Evolutionary conservation across 2,329 filamentous ascomycete species (phyloP).

Genomic region (Coniochaeta sp.): DNA sequence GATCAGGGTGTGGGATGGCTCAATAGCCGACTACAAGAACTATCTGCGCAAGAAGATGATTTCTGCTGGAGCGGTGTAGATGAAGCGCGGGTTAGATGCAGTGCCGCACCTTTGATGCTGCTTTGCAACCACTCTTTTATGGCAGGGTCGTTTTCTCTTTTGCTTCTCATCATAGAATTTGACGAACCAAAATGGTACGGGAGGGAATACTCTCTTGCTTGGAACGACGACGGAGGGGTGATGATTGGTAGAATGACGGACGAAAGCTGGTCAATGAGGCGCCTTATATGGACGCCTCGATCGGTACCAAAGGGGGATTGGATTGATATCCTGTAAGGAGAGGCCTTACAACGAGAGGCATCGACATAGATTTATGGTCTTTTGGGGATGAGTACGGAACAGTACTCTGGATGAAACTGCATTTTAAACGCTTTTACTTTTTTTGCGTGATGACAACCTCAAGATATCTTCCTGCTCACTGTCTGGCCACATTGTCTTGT

Average conservation of each 20-base stretch:
- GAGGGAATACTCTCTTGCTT: neutral
- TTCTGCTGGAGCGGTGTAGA: constrained; percentile 74
- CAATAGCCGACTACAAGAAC: constrained; percentile 95
- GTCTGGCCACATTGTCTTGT: neutral
- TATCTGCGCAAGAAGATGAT: constrained; percentile 99
- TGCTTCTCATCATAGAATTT: constrained; percentile 2
- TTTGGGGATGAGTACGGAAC: neutral
- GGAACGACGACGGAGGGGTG: neutral
- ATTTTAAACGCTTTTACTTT: neutral
- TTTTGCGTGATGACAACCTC: neutral
- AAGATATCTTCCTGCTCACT: too few species aligned
- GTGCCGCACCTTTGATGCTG: neutral
- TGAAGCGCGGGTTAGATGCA: neutral
- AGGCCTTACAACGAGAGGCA: neutral
- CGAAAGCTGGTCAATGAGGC: neutral
- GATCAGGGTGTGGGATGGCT: constrained; percentile 80
- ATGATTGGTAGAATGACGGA: neutral
- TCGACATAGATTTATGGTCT: neutral
- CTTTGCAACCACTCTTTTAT: neutral
- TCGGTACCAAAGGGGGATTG: neutral
- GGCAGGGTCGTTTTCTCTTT: neutral
- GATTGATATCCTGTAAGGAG: constrained; percentile 1
- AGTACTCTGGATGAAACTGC: neutral
- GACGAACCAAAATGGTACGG: neutral
- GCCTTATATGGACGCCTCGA: neutral